phyloP scores from a whole-genome alignment of 345 rosid genomes.

The Abelmoschus esculentus region DNA sequence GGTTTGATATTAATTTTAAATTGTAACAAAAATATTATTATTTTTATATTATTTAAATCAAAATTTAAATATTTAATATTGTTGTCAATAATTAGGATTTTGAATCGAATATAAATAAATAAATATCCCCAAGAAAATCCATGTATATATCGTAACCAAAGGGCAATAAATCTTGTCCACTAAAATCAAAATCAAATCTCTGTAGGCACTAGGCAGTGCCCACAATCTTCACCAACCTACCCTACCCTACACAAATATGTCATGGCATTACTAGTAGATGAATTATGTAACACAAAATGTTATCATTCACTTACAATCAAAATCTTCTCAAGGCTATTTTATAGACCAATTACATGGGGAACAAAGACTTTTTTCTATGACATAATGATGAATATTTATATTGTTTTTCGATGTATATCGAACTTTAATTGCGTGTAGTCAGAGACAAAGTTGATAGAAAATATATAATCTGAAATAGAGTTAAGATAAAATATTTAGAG shows the following conservation, averaged over 20 bases:
- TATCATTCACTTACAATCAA: slow-evolving; percentile 17
- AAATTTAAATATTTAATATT: too few relatives aligned
- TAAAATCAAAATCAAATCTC: slow-evolving; percentile 24
- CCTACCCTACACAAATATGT: slow-evolving; percentile 9
- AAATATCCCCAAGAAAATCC: not conserved
- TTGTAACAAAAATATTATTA: too few relatives aligned
- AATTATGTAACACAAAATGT: slow-evolving; percentile 8
- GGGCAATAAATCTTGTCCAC: slow-evolving; percentile 29
- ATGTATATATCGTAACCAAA: slow-evolving; percentile 9
- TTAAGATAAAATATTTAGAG: too few relatives aligned
- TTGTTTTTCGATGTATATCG: slow-evolving; percentile 5
- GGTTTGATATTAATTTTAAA: too few relatives aligned
- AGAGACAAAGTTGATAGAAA: too few relatives aligned
- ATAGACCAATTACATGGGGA: not conserved
- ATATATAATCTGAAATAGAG: too few relatives aligned
- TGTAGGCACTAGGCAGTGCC: not conserved
- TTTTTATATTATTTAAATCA: too few relatives aligned
- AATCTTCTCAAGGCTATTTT: slow-evolving; percentile 28
- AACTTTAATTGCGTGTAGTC: not conserved
- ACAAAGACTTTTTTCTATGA: slow-evolving; percentile 5
- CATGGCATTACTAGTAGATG: not conserved
- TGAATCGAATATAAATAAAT: slow-evolving; percentile 20
- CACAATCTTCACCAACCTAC: slow-evolving; percentile 7
- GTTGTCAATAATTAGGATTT: not conserved
- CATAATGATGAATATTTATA: slow-evolving; percentile 17